Base-by-base conservation (phyloP, 139 green algal species). In the Chlamydomonas sp. region DNA sequence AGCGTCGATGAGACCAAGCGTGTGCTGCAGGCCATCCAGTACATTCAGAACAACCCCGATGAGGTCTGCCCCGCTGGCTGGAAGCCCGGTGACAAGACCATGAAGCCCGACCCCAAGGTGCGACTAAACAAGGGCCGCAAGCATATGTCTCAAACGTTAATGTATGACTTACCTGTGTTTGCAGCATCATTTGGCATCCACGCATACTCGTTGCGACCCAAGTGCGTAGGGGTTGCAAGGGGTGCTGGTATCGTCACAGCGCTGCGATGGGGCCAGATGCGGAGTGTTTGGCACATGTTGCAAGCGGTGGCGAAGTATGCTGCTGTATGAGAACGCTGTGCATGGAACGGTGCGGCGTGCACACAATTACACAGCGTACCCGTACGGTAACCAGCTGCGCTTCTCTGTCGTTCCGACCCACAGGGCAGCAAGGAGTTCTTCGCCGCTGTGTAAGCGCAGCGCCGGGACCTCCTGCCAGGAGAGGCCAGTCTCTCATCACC, bases 1-100 rank as follows among this genome's bases (percentile, higher is more conserved):
- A 97, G 88, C 85, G 97, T 99, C 0, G 98, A 99, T 63, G 98
- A 99, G 94, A 98, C 97, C n/a, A 94, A 99, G 86, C 95, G 98
- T 63, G 94, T 95, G 64, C 92, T 99, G 87, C 80, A 92, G 94
- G 97, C 97, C 10, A 94, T 99, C 61, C 97, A 99, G 93, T 97
- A 98, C 88, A 88, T 95, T 69, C 96, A 98, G 93, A 78, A 86
- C 72, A 95, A 98, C 93, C 95, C 96, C 1, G 96, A 98, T 79
- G 96, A 98, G 90, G 94, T 99, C 17, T 99, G 97, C 96, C 98
- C 98, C 18, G 98, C 98, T 79, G 96, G 96, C 74, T 99, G 98
- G 98, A 98, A 97, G 93, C 98, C 98, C 3, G 98, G 98, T 73
- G 88, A 73, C 68, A 82, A 85, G 87, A 93, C 90, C 84, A 93